These are phyloP conservation scores for Botrytis galanthina DNA, from an alignment of 2,329 filamentous ascomycete species.

Conservation along the genomic window DNA sequence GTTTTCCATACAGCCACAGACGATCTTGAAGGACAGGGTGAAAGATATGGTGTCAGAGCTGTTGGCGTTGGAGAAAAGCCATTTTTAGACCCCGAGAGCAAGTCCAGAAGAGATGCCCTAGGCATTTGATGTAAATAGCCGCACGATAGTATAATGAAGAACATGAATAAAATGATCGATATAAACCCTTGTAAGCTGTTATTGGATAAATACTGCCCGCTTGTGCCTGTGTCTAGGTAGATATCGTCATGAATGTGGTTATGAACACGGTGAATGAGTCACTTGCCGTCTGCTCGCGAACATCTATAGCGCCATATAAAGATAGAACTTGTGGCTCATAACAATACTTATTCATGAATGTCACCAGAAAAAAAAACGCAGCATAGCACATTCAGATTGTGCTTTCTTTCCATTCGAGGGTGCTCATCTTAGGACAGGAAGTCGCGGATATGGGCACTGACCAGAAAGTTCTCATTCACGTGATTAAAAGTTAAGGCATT, in stretches of 20 bases:
- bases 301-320: neutral
- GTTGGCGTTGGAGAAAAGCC: constrained; percentile 52
- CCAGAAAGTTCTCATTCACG: neutral
- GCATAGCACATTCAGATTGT: neutral
- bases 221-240: neutral
- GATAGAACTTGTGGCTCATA: neutral
- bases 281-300: neutral
- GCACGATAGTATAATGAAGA: neutral
- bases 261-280: neutral
- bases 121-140: neutral
- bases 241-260: neutral
- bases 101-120: constrained; percentile 44
- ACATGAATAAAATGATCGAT: neutral
- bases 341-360: neutral
- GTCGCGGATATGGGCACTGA: neutral
- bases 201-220: neutral
- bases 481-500: neutral
- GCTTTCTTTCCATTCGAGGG: neutral
- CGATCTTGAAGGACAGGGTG: constrained; percentile 50
- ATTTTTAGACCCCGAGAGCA: constrained; percentile 49
- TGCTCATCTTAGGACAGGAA: neutral
- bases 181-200: neutral
- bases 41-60: constrained; percentile 47
- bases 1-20: constrained; percentile 54
- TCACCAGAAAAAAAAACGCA: too few species aligned